A percentile compares a stretch with the other conserved stretches of the same genome.
These are phyloP conservation scores for Lyophyllum shimeji DNA, from an alignment of 768 basidiomycete species.

Conservation along the genomic window DNA sequence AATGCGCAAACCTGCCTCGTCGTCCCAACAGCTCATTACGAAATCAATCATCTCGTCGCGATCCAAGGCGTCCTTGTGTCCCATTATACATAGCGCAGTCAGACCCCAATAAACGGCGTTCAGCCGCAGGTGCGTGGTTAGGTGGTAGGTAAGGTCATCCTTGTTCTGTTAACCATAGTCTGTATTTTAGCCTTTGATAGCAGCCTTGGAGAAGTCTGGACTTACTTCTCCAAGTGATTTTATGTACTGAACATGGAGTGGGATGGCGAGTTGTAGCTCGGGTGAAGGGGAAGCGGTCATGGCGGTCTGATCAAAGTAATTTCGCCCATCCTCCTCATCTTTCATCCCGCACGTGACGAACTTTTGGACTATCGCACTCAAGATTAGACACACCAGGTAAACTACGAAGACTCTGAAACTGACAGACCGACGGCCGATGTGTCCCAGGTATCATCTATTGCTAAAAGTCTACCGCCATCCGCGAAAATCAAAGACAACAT, in stretches of 20 bases:
- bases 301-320: background rate
- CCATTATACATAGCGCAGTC: slow-evolving; percentile 83
- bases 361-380: background rate
- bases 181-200: background rate
- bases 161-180: slow-evolving; percentile 50
- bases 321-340: background rate
- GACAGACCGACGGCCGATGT: too few species aligned
- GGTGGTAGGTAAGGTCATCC: slow-evolving; percentile 84
- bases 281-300: slow-evolving; percentile 1
- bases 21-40: slow-evolving; percentile 95
- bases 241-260: slow-evolving; percentile 75
- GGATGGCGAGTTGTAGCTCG: slow-evolving; percentile 31
- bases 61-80: slow-evolving; percentile 72
- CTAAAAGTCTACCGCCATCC: too few species aligned
- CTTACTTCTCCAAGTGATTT: slow-evolving; percentile 69
- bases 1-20: slow-evolving; percentile 64
- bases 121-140: slow-evolving; percentile 90
- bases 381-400: too few species aligned
- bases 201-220: background rate
- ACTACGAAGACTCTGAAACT: too few species aligned
- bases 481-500: too few species aligned
- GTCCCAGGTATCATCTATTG: too few species aligned
- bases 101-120: slow-evolving; percentile 98
- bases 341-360: background rate
- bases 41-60: slow-evolving; percentile 84